These are phyloP conservation scores for Podospora pseudoanserina DNA, from an alignment of 495 filamentous ascomycete species.

Conservation along the genomic window DNA sequence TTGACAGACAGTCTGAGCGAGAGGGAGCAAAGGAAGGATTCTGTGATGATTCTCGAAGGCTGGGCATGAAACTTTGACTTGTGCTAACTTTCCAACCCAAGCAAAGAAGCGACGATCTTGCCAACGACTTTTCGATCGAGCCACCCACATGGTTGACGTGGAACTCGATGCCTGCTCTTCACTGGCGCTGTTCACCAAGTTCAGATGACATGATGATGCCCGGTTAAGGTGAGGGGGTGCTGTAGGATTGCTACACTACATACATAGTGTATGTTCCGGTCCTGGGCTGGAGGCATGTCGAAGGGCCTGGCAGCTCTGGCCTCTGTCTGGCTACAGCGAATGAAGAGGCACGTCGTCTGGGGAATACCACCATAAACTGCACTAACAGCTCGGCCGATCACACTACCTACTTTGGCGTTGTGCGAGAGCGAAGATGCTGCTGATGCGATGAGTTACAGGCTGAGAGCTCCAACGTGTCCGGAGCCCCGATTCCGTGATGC, in stretches of 20 bases:
- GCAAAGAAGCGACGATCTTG: neutral
- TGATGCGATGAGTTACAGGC: neutral
- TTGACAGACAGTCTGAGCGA: conserved; percentile 3
- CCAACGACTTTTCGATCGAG: neutral
- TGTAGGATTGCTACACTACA: neutral
- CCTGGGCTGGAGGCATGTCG: neutral
- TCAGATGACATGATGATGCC: neutral
- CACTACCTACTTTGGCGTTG: neutral
- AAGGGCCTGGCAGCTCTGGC: neutral
- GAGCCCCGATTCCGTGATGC: conserved; percentile 30
- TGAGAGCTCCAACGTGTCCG: conserved; percentile 5
- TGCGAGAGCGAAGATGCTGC: neutral
- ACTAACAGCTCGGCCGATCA: neutral
- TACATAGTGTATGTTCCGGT: neutral
- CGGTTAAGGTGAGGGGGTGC: neutral
- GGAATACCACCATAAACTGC: neutral
- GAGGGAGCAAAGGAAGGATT: conserved; percentile 6
- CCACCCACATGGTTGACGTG: neutral
- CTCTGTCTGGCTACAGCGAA: neutral
- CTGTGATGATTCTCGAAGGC: conserved; percentile 16
- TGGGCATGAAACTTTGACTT: conserved; percentile 4
- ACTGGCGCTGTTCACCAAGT: conserved; percentile 1
- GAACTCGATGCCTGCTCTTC: neutral
- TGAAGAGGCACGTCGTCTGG: neutral
- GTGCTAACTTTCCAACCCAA: neutral